These are phyloP conservation scores for Silene noctiflora DNA, from an alignment of 179 eudicot genomes.

Conservation along the genomic window DNA sequence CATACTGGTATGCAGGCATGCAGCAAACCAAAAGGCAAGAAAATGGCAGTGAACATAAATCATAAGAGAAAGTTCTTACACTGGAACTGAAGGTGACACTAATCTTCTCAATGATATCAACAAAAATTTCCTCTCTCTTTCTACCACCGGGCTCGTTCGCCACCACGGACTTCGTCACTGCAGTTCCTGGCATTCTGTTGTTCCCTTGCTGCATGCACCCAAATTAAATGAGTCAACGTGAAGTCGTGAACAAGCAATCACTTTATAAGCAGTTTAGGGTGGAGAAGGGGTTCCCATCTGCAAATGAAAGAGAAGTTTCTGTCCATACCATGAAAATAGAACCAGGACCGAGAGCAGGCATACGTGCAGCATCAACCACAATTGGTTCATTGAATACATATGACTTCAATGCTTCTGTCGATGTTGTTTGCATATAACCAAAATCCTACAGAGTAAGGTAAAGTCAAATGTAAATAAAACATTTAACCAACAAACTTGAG, in stretches of 20 bases:
- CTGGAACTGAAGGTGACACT: conserved; percentile 95
- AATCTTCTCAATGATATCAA: conserved; percentile 96
- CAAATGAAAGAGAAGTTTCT: conserved; percentile 1
- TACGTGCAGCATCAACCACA: conserved; percentile 80
- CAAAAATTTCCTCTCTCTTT: conserved; percentile 97
- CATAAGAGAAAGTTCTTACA: conserved; percentile 46
- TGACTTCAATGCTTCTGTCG: conserved; percentile 91
- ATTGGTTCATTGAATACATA: conserved; percentile 90
- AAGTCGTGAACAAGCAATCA: conserved; percentile 18
- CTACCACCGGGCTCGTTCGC: conserved; percentile 96
- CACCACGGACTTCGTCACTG: conserved; percentile 91
- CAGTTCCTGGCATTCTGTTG: conserved; percentile 98
- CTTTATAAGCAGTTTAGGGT: not conserved
- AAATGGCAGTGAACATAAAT: not conserved
- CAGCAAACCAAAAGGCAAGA: not conserved
- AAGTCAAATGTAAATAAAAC: not conserved
- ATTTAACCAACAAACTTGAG: not conserved
- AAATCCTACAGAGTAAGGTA: conserved; percentile 54
- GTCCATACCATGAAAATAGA: conserved; percentile 75
- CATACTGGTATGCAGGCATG: not conserved
- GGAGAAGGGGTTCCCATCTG: not conserved
- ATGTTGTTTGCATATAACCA: conserved; percentile 95
- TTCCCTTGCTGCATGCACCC: conserved; percentile 69
- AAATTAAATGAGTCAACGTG: conserved; percentile 23
- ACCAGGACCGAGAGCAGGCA: conserved; percentile 88